These are phyloP conservation scores for Oidiodendron maius DNA, from an alignment of 495 filamentous ascomycete species.

Conservation along the genomic window DNA sequence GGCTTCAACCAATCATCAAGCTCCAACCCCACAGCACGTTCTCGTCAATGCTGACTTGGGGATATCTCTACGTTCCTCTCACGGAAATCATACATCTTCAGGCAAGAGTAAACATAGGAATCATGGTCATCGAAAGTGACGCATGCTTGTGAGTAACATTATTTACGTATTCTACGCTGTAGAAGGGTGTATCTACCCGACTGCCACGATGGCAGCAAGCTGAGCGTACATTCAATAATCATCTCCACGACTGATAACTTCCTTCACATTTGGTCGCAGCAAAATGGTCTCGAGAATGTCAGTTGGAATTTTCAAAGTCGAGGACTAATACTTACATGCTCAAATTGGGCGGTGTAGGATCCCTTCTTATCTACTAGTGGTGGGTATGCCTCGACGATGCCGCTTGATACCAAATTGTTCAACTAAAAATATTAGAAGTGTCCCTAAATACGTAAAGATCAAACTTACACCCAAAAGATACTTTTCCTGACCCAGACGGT, in stretches of 20 bases:
- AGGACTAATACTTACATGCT: conserved; percentile 65
- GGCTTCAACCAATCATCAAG: neutral
- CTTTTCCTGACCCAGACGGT: conserved; percentile 80
- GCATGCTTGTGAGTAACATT: no score
- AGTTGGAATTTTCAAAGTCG: neutral
- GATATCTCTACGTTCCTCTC: no score
- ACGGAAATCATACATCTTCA: no score
- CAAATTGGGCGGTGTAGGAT: conserved; percentile 89
- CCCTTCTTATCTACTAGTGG: conserved; percentile 90
- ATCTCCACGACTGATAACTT: conserved; percentile 86
- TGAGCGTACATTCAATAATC: conserved; percentile 86
- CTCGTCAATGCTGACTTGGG: neutral
- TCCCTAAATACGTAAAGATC: neutral
- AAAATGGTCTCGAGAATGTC: conserved; percentile 62
- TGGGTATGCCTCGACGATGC: conserved; percentile 86
- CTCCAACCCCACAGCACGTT: neutral
- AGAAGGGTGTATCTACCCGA: no score
- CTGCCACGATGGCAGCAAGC: no score
- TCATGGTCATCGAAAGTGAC: no score
- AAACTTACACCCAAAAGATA: conserved; percentile 78
- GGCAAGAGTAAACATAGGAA: no score
- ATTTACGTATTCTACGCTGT: no score
- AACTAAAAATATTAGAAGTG: conserved; percentile 29
- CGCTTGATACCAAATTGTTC: conserved; percentile 79
- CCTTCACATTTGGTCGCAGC: conserved; percentile 81